These are phyloP conservation scores for Phytophthora lateralis DNA, from an alignment of 352 stramenopile genomes.

Conservation along the genomic window DNA sequence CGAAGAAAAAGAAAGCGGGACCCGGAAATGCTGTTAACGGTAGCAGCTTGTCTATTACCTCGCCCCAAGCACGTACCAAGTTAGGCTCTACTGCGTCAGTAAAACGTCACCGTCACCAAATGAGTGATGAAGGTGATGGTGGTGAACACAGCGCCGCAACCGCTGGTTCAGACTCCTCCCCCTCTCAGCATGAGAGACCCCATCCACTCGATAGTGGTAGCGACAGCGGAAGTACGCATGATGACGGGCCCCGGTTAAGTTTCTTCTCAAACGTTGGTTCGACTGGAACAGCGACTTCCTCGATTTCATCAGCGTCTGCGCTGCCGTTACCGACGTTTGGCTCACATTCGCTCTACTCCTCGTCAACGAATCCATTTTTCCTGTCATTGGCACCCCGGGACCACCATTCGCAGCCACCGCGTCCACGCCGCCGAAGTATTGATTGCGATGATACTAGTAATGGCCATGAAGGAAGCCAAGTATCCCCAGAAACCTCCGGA, in stretches of 20 bases:
- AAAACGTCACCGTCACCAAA: constrained; percentile 6
- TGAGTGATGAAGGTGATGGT: constrained; percentile 17
- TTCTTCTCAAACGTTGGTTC: constrained; percentile 50
- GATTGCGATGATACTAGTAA: constrained; percentile 29
- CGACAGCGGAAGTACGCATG: constrained; percentile 26
- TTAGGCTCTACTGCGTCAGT: background rate
- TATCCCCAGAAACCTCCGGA: constrained; percentile 8
- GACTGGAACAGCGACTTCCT: constrained; percentile 18
- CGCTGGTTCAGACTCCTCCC: constrained; percentile 34
- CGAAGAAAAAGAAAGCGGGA: constrained; percentile 26
- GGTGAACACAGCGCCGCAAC: constrained; percentile 33
- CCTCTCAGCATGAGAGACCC: constrained; percentile 18
- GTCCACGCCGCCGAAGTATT: constrained; percentile 16
- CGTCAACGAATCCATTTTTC: constrained; percentile 53
- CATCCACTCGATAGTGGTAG: constrained; percentile 25
- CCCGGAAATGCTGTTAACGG: constrained; percentile 1
- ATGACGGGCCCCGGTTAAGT: constrained; percentile 34
- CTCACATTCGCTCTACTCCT: constrained; percentile 53
- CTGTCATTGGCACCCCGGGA: constrained; percentile 49
- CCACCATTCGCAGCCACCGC: constrained; percentile 12
- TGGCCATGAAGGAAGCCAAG: constrained; percentile 27
- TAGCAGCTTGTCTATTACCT: background rate
- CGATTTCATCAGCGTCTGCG: constrained; percentile 32
- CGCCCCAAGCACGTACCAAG: constrained; percentile 14
- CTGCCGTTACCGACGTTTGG: constrained; percentile 46